These are phyloP conservation scores for Houttuynia cordata DNA, from an alignment of 164 flowering plant species.

Conservation along the genomic window DNA sequence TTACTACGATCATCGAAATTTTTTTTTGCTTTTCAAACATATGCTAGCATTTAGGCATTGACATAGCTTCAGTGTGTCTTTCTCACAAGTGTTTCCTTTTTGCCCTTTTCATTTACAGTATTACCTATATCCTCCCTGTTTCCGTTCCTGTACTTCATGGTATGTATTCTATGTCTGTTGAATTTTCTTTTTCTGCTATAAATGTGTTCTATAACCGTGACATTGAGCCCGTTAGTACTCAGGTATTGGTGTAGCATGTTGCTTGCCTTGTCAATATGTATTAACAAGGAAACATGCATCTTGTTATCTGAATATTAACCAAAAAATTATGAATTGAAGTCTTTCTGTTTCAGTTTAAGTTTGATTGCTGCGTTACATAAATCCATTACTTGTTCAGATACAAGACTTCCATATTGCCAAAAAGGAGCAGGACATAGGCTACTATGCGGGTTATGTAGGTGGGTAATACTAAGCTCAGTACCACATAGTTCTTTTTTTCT, in stretches of 20 bases:
- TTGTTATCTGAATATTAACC: background rate
- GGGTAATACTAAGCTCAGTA: slow-evolving; percentile 7
- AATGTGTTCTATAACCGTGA: no score
- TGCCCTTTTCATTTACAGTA: slow-evolving; percentile 27
- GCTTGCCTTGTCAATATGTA: background rate
- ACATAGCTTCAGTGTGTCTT: background rate
- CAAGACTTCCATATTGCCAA: slow-evolving; percentile 61
- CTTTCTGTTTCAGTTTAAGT: background rate
- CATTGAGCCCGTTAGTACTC: background rate
- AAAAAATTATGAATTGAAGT: background rate
- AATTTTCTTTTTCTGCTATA: background rate
- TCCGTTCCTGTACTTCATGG: slow-evolving; percentile 82
- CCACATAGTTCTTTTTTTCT: background rate
- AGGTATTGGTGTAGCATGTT: background rate
- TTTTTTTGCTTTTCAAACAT: no score
- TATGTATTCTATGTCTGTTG: slow-evolving; percentile 14
- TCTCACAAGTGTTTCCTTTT: background rate
- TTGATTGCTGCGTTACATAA: background rate
- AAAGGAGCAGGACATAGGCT: slow-evolving; percentile 64
- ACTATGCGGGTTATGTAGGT: slow-evolving; percentile 75
- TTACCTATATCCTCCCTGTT: slow-evolving; percentile 63
- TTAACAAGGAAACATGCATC: background rate
- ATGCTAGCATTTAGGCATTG: no score
- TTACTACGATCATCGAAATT: no score
- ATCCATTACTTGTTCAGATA: slow-evolving; percentile 24